These are phyloP conservation scores for Cladosporium colombiae DNA, from an alignment of 2,329 filamentous ascomycete species.

Conservation along the genomic window DNA sequence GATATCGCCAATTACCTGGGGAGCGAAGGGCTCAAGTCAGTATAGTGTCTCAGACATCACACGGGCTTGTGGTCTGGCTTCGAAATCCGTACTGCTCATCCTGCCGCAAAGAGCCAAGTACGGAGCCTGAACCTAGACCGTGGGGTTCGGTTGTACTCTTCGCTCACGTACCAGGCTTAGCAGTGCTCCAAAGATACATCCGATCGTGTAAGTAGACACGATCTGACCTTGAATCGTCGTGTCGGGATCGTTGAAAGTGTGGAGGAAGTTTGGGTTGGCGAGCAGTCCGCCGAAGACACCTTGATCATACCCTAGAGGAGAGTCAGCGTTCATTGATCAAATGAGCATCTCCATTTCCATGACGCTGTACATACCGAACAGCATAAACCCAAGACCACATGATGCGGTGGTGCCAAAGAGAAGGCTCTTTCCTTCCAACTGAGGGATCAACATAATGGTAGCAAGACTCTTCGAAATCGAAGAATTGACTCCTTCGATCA, in stretches of 20 bases:
- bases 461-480: neutral
- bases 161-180: slow-evolving; percentile 32
- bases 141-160: too few relatives aligned
- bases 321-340: neutral
- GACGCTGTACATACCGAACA: slow-evolving; percentile 14
- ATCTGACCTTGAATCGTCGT: slow-evolving; percentile 35
- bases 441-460: neutral
- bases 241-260: slow-evolving; percentile 22
- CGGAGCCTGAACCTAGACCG: too few relatives aligned
- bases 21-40: too few relatives aligned
- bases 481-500: neutral
- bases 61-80: too few relatives aligned
- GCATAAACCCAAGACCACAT: slow-evolving; percentile 20
- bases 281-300: slow-evolving; percentile 27
- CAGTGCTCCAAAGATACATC: slow-evolving; percentile 47
- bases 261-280: slow-evolving; percentile 22
- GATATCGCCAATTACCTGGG: slow-evolving; percentile 38
- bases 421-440: slow-evolving; percentile 13
- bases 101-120: too few relatives aligned
- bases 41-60: too few relatives aligned
- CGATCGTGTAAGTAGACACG: slow-evolving; percentile 50
- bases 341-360: neutral
- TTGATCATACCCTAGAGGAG: slow-evolving; percentile 25
- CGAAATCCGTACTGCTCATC: too few relatives aligned
- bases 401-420: slow-evolving; percentile 7